Evolutionary conservation across 805 yeast species (phyloP), one percentile per base, ranked within the genome.

Genomic region (Ogataea corticis): DNA sequence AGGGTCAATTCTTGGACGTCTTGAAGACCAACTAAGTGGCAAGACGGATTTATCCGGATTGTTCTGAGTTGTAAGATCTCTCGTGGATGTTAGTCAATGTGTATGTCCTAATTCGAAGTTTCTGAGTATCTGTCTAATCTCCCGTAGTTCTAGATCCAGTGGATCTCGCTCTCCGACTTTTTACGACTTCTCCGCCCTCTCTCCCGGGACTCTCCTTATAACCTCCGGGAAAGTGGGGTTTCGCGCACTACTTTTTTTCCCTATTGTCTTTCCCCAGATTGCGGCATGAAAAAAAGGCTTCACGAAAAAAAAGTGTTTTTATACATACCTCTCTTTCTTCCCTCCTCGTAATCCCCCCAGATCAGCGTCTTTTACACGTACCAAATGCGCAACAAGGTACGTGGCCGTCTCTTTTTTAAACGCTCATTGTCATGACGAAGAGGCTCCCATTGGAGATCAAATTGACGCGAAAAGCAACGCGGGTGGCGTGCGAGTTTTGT

Each of bases 401-500:
- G n/a, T n/a, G n/a, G n/a, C n/a, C n/a, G n/a, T n/a, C n/a, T 21
- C 25, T 21, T 9, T 21, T 5, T 21, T 5, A 21, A 21, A 9
- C 25, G 25, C 25, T 38, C 29, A 9, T 3, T 9, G 12, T 12
- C 23, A 84, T 84, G 90, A 84, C 91, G 0, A 82, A 80, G 59
- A 75, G 71, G 51, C 75, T 84, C 18, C 72, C 83, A 1, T 63
- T 65, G 11, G 76, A 73, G 42, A 76, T 82, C 53, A 83, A 79
- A 58, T 68, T 66, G 33, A 67, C 64, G 31, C 64, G 92, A 36
- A 79, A 72, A 51, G 88, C 90, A 4, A 80, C 85, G 2, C 67
- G 78, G 7, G 72, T 84, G 37, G 94, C 92, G 1, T 85, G 94
- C 57, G 72, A 72, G 15, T 83, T 83, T 58, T 85, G 92, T 61